These are phyloP conservation scores for Fusarium solani-melongenae DNA, from an alignment of 2,329 filamentous ascomycete species.

Conservation along the genomic window DNA sequence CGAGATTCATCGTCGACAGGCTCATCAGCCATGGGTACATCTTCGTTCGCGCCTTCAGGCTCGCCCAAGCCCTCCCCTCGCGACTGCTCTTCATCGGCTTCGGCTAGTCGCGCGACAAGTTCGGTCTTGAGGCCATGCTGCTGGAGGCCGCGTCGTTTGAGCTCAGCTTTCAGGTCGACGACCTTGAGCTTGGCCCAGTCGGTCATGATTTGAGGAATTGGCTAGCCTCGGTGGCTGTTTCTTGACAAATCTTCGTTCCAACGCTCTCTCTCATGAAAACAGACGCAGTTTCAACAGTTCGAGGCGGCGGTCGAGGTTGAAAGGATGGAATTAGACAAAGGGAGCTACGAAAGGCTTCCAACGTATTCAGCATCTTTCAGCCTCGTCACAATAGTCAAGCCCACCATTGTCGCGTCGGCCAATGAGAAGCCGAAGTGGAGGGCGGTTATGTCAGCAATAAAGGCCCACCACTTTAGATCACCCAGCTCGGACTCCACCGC, in stretches of 20 bases:
- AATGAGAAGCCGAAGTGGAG: constrained; percentile 14
- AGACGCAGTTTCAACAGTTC: background rate
- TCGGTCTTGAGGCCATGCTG: constrained; percentile 78
- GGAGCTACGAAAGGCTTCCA: constrained; percentile 7
- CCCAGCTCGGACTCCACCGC: constrained; percentile 12
- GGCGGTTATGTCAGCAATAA: constrained; percentile 34
- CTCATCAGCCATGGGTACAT: constrained; percentile 23
- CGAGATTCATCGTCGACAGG: constrained; percentile 6
- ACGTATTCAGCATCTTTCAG: constrained; percentile 27
- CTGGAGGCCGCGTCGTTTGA: constrained; percentile 77
- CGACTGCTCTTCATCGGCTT: constrained; percentile 28
- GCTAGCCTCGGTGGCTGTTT: constrained; percentile 1
- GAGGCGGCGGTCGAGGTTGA: background rate
- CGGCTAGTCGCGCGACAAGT: constrained; percentile 72
- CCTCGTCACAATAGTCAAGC: constrained; percentile 38
- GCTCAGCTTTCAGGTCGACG: constrained; percentile 77
- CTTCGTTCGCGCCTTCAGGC: constrained; percentile 12
- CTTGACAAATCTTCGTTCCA: background rate
- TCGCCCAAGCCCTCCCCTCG: constrained; percentile 17
- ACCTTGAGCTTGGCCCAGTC: constrained; percentile 75
- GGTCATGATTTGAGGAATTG: constrained; percentile 52
- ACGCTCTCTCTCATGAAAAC: background rate
- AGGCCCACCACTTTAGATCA: background rate
- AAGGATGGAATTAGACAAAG: constrained; percentile 4
- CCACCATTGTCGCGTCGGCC: constrained; percentile 14